Percentiles rank a stretch among this genome's conserved stretches.
Conservation (phyloP, 2,329 filamentous ascomycete species). For the Pseudopithomyces chartarum region DNA sequence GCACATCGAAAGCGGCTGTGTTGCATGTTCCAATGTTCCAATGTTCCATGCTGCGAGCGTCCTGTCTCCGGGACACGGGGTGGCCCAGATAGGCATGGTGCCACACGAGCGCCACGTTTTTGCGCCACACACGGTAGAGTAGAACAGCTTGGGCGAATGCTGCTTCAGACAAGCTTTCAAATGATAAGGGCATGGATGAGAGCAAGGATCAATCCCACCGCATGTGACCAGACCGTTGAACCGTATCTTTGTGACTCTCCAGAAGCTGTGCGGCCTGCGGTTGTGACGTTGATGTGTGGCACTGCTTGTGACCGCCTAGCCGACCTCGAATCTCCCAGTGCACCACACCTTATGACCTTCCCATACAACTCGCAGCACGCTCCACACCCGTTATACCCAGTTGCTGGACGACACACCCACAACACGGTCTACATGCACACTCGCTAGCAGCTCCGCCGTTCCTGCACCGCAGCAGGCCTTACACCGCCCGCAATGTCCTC, state of each 20-base stretch:
- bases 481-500: constrained; percentile 45
- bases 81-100: constrained; percentile 9
- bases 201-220: not conserved
- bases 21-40: not conserved
- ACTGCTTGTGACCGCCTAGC: constrained; percentile 28
- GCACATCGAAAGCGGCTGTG: not conserved
- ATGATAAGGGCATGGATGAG: not conserved
- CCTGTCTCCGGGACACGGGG: constrained; percentile 4
- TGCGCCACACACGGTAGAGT: constrained; percentile 10
- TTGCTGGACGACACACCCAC: constrained; percentile 7
- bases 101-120: constrained; percentile 9
- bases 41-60: constrained; percentile 17
- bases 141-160: constrained; percentile 1
- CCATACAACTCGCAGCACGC: constrained; percentile 15
- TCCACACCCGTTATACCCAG: constrained; percentile 18
- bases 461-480: constrained; percentile 42
- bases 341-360: constrained; percentile 26
- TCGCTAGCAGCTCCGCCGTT: constrained; percentile 32
- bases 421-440: constrained; percentile 36
- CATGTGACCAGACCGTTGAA: not conserved
- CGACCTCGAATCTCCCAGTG: constrained; percentile 18
- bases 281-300: constrained; percentile 34
- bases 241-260: not conserved
- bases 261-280: not conserved
- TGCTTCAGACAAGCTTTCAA: not conserved